Evolutionary conservation across 306 rosid genomes (phyloP).

Genomic region (Hippophae rhamnoides): DNA sequence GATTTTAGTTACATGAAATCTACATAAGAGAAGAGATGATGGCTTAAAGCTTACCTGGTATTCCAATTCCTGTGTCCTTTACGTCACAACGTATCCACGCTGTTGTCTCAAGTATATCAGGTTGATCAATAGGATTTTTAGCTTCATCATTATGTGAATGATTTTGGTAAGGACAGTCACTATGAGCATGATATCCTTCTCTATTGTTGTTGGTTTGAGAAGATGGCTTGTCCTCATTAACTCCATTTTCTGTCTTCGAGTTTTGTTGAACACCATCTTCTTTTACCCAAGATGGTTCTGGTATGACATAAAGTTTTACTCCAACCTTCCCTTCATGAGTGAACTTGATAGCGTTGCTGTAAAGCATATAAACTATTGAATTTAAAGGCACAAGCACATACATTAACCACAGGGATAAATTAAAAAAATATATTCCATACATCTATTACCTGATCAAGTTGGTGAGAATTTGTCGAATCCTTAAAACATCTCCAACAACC

Average conservation of each 20-base stretch:
- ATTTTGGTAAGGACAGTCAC: constrained; percentile 31
- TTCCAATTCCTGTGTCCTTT: constrained; percentile 93
- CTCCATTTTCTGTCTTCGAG: constrained; percentile 29
- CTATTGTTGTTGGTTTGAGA: constrained; percentile 25
- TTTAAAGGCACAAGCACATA: background rate
- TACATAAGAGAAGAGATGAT: background rate
- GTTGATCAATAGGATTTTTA: constrained; percentile 34
- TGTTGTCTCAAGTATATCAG: constrained; percentile 45
- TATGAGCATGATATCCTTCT: constrained; percentile 22
- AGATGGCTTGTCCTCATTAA: constrained; percentile 39
- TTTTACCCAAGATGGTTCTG: constrained; percentile 44
- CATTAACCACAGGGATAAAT: background rate
- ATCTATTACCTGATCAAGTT: constrained; percentile 66
- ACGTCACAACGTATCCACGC: constrained; percentile 95
- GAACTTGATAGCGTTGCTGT: constrained; percentile 94
- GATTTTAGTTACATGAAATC: background rate
- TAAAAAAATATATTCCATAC: background rate
- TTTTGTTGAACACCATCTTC: constrained; percentile 33
- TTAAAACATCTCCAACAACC: constrained; percentile 85
- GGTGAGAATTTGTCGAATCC: constrained; percentile 88
- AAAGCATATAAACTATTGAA: constrained; percentile 11
- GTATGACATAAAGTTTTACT: constrained; percentile 56
- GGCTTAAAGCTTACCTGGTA: constrained; percentile 53
- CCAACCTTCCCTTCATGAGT: constrained; percentile 95
- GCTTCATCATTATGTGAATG: constrained; percentile 31